Evolutionary conservation across 2,329 filamentous ascomycete species (phyloP).

Genomic region (Penicillium sp.): DNA sequence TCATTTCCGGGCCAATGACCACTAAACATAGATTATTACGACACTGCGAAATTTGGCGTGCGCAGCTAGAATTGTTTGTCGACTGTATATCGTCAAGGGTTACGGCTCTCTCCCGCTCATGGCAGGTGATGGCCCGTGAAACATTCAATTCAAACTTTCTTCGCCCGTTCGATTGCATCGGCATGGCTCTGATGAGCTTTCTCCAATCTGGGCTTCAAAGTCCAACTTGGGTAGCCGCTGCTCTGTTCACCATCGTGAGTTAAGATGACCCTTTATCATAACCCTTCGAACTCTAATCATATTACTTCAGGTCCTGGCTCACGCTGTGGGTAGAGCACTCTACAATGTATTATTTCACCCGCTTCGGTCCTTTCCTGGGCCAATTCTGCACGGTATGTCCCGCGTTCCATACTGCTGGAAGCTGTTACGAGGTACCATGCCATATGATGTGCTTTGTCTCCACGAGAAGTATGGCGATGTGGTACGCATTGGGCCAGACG

Average conservation of each 20-base stretch:
- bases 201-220: not conserved
- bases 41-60: too few relatives aligned
- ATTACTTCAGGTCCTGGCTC: not conserved
- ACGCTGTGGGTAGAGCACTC: slow-evolving; percentile 1
- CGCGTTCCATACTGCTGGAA: slow-evolving; percentile 1
- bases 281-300: not conserved
- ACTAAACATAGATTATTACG: not conserved
- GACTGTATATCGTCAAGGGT: not conserved
- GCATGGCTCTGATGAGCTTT: not conserved
- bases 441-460: slow-evolving; percentile 21
- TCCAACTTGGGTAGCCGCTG: not conserved
- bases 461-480: slow-evolving; percentile 30
- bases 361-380: slow-evolving; percentile 1
- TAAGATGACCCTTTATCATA: not conserved
- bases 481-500: slow-evolving; percentile 29
- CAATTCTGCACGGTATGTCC: not conserved
- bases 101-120: not conserved
- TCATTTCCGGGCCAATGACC: not conserved
- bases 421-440: slow-evolving; percentile 9
- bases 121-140: not conserved
- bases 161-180: not conserved
- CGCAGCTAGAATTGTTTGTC: not conserved
- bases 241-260: slow-evolving; percentile 1
- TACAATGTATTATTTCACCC: slow-evolving; percentile 6
- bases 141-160: not conserved